Conservation (phyloP, 2,329 filamentous ascomycete species). For the Sordariomycetes sp. region DNA sequence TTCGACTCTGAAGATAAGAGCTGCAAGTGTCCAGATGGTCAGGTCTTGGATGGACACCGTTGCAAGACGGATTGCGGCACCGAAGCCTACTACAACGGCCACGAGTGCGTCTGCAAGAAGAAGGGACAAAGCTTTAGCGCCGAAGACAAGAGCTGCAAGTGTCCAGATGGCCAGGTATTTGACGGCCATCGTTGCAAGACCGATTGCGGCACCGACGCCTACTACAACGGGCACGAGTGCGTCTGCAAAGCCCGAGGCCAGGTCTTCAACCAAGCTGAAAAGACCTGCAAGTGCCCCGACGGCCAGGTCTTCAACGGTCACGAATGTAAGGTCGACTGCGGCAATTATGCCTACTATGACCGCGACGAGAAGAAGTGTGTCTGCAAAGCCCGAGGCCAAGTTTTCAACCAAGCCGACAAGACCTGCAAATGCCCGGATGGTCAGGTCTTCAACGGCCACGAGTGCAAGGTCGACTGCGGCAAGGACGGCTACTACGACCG, state of each 20-base stretch:
- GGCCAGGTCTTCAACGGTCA: background rate
- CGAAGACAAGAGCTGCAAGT: background rate
- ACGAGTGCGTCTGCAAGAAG: background rate
- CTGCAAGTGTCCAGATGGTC: background rate
- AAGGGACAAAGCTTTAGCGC: background rate
- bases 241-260: background rate
- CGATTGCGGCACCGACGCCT: background rate
- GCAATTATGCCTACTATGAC: background rate
- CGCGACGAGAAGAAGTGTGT: background rate
- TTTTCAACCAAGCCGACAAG: background rate
- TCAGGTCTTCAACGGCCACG: background rate
- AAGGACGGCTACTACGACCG: background rate
- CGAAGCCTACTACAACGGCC: background rate
- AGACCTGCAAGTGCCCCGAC: background rate
- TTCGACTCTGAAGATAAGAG: background rate
- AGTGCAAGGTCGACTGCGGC: background rate
- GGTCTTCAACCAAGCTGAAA: background rate
- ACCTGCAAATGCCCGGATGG: background rate
- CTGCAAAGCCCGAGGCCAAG: background rate
- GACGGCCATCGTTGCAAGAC: background rate
- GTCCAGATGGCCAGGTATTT: background rate
- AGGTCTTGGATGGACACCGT: background rate
- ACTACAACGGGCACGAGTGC: background rate
- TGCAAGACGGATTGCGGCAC: background rate
- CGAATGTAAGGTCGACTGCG: background rate